Percentiles rank a stretch among this genome's conserved stretches.
Evolutionary conservation across 345 rosid species (phyloP).

Genomic region (Gossypium turneri): DNA sequence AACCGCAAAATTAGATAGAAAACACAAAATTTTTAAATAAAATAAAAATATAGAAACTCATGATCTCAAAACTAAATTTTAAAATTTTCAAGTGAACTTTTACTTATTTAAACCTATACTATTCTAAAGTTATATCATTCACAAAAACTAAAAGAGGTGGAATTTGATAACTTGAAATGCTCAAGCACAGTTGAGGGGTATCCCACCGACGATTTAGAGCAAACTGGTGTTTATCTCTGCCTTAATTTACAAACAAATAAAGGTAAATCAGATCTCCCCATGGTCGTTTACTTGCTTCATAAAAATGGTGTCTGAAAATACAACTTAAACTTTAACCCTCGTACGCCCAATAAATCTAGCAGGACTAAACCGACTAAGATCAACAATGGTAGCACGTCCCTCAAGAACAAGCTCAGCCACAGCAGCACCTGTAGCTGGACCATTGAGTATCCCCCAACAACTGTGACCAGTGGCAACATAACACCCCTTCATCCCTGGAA

Average conservation of each 20-base stretch:
- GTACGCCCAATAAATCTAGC: slow-evolving; percentile 45
- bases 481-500: slow-evolving; percentile 65
- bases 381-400: slow-evolving; percentile 54
- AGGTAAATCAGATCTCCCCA: no score
- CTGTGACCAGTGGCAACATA: slow-evolving; percentile 80
- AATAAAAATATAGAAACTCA: no score
- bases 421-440: slow-evolving; percentile 86
- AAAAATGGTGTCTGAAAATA: background rate
- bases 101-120: no score
- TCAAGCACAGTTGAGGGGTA: background rate
- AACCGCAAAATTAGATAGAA: no score
- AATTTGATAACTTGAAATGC: background rate
- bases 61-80: no score
- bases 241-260: background rate
- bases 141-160: background rate
- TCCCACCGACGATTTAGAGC: background rate
- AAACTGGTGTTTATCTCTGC: background rate
- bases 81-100: no score
- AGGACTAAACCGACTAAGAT: slow-evolving; percentile 68
- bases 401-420: slow-evolving; percentile 76
- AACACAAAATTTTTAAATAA: background rate
- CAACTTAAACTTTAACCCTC: slow-evolving; percentile 7
- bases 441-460: slow-evolving; percentile 93
- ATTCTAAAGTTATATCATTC: no score
- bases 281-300: background rate